Evolutionary conservation across 2,329 filamentous ascomycete species (phyloP).

Genomic region (Fusarium sp.): DNA sequence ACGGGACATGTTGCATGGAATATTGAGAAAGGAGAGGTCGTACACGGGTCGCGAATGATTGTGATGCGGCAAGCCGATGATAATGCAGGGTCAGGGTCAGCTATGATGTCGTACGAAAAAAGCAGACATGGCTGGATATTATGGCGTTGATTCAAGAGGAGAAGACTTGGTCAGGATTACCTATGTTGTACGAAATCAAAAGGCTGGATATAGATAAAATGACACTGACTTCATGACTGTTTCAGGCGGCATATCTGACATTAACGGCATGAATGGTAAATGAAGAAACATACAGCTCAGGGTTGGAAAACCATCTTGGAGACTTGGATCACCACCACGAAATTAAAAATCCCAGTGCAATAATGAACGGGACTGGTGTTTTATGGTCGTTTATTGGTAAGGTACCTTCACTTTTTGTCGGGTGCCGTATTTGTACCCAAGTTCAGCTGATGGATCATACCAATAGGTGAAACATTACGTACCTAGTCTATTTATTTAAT

Average conservation of each 20-base stretch:
- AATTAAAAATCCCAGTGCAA: background rate
- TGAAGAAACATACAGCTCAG: background rate
- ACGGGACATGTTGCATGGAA: conserved; percentile 1
- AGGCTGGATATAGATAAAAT: conserved; percentile 1
- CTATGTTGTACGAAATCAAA: background rate
- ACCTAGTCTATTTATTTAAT: no score
- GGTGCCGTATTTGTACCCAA: background rate
- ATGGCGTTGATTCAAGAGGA: background rate
- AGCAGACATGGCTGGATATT: conserved; percentile 4
- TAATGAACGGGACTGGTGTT: background rate
- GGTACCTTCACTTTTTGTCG: background rate
- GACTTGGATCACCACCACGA: background rate
- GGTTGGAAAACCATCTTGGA: background rate
- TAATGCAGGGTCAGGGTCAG: conserved; percentile 12
- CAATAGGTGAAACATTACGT: background rate
- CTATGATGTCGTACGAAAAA: conserved; percentile 19
- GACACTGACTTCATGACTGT: background rate
- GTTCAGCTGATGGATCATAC: background rate
- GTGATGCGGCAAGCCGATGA: conserved; percentile 23
- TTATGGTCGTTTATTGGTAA: background rate
- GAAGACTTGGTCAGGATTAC: background rate
- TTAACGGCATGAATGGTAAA: background rate
- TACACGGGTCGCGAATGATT: conserved; percentile 20
- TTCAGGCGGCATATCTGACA: background rate
- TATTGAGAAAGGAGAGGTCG: conserved; percentile 13